Base-by-base conservation (phyloP, 768 basidiomycete species). In the Daedaleopsis sinensis region DNA sequence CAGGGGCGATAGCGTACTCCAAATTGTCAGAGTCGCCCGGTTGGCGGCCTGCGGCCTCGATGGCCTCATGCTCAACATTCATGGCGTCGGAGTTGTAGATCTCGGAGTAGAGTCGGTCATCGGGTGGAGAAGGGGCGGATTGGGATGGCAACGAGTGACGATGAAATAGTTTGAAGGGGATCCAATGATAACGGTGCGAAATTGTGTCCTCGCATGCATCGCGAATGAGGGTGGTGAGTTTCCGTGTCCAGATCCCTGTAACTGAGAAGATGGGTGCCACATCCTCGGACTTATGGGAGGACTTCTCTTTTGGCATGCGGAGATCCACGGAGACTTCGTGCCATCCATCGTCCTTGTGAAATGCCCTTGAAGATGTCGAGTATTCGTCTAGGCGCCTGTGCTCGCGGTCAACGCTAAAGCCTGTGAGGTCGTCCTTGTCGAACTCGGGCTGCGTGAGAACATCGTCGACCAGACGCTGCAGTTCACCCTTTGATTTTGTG, bases 401-500 rank as follows among this genome's bases (percentile, higher is more conserved):
- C 42, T 42, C 53, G 23, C 35, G 44, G 2, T 36, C 46, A 6
- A 35, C 44, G 5, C 32, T 47, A 44, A 47, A 57, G 11, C 36
- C 47, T 2, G 18, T 1, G 13, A 57, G 55, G n/a, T 57, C 44
- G 13, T 47, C 24, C 4, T 35, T 2, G 15, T 49, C 6, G 19
- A 57, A 57, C 23, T 38, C 27, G 6, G 44, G 16, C 15, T 35
- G 42, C 3, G 23, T 42, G 5, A 57, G 3, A 15, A 57, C 23
- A 4, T 55, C 58, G n/a, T 72, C 39, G 8, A 72, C 69, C 0
- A 78, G 67, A 0, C 51, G 52, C 6, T 76, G 51, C 0, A 73
- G 52, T 23, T 76, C 70, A 0, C 19, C 42, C 4, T 56, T 53
- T 1, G 74, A 74, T 51, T 77, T 77, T 0, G 21, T 38, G 13